Evolutionary conservation across 805 yeast species (phyloP), one percentile per base, ranked within the genome.

Genomic region (Suhomyces xylopsoci): DNA sequence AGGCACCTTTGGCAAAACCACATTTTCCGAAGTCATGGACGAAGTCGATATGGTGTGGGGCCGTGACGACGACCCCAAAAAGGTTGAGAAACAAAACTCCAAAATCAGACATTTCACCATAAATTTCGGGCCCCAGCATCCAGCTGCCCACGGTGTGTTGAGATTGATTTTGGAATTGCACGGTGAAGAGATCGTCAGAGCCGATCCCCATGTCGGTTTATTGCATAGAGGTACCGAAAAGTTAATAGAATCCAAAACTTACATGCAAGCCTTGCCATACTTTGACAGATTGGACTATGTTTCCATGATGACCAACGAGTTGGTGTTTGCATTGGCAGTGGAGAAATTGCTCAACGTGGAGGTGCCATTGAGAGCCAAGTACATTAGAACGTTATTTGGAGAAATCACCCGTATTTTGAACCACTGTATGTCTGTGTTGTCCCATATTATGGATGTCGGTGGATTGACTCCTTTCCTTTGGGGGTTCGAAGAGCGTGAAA

Each of bases 391-490:
- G 24, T 65, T 89, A 70, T 90, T 88, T 67, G 94, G 93, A 43
- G 96, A 89, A 69, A 86, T 89, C 69, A 89, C 96, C 51, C 82
- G 96, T 67, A 72, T 88, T 52, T 78, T 87, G 65, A 89, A 89
- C 74, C 96, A 89, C 68, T 79, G 88, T 70, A 89, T 89, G 96
- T 86, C 93, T 24, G 85, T 89, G 47, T 75, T 87, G 56, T 83
- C 96, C 48, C 96, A 90, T 71, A 91, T 93, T 59, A 89, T 89
- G 96, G 96, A 89, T 77, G 96, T 90, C 53, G 96, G 96, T 76
- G 96, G 96, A 20, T 79, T 89, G 70, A 90, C 96, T 28, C 96
- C 96, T 46, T 90, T 89, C 80, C 77, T 89, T 71, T 89, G 96
- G 96, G 96, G 96, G 55, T 87, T 90, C 70, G 96, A 89, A 76